Percentiles rank a stretch among this genome's conserved stretches.
These are phyloP conservation scores for Gracilaria gracilis DNA, from an alignment of 23 red algal genomes.

Conservation along the genomic window DNA sequence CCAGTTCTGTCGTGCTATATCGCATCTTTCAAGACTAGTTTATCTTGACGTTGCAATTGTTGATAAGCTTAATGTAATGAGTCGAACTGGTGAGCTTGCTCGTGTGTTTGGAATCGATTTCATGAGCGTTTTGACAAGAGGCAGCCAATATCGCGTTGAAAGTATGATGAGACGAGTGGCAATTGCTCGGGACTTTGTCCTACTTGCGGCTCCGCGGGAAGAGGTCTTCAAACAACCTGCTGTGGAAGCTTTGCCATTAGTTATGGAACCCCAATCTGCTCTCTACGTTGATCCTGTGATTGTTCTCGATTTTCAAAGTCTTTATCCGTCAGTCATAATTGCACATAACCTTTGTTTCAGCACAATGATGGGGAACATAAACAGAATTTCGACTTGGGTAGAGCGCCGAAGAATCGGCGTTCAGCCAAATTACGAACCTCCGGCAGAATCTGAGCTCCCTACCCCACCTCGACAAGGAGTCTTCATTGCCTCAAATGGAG, in stretches of 20 bases:
- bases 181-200: slow-evolving; percentile 63
- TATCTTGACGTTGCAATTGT: slow-evolving; percentile 60
- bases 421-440: slow-evolving; percentile 53
- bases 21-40: slow-evolving; percentile 39
- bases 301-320: slow-evolving; percentile 95
- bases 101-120: slow-evolving; percentile 98
- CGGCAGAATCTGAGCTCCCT: slow-evolving; percentile 26
- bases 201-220: slow-evolving; percentile 75
- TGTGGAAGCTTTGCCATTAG: slow-evolving; percentile 90
- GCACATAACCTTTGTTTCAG: slow-evolving; percentile 98
- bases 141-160: slow-evolving; percentile 96
- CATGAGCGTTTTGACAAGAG: slow-evolving; percentile 87
- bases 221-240: slow-evolving; percentile 87
- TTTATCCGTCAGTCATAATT: slow-evolving; percentile 99
- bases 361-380: slow-evolving; percentile 85
- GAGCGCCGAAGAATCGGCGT: slow-evolving; percentile 60
- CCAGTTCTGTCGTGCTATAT: slow-evolving; percentile 44
- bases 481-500: slow-evolving; percentile 80
- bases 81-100: slow-evolving; percentile 90
- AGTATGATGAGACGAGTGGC: slow-evolving; percentile 88
- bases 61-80: slow-evolving; percentile 78
- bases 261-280: slow-evolving; percentile 92
- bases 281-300: slow-evolving; percentile 92
- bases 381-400: slow-evolving; percentile 57
- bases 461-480: slow-evolving; percentile 5